phyloP scores from a whole-genome alignment of 2,329 filamentous ascomycete genomes.

The Chrysoporthe cubensis region DNA sequence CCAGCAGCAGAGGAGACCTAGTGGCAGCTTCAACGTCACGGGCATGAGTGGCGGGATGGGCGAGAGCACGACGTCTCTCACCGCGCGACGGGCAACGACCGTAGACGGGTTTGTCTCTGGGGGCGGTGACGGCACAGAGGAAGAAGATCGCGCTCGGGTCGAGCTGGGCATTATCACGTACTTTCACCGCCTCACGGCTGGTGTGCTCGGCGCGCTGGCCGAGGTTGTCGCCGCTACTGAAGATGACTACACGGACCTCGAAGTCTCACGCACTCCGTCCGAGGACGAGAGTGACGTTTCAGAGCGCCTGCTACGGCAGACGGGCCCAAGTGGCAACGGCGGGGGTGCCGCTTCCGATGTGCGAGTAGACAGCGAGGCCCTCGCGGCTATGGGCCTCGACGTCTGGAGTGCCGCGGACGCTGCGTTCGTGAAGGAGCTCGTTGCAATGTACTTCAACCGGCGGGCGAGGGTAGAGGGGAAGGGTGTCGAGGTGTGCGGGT shows the following conservation, averaged over 20 bases:
- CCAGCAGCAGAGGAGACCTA: constrained; percentile 24
- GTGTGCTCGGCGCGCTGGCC: constrained; percentile 64
- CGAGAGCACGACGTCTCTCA: constrained; percentile 52
- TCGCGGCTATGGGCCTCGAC: constrained; percentile 76
- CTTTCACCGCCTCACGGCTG: constrained; percentile 75
- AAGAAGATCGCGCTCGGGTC: constrained; percentile 53
- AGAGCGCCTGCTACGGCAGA: constrained; percentile 24
- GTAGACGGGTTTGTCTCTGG: constrained; percentile 27
- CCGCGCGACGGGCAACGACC: constrained; percentile 38
- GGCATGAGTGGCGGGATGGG: constrained; percentile 40
- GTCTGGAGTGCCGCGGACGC: constrained; percentile 74
- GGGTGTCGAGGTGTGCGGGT: constrained; percentile 74
- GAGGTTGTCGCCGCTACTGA: constrained; percentile 60
- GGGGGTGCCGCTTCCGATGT: constrained; percentile 42
- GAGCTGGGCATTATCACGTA: constrained; percentile 79
- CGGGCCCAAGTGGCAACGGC: constrained; percentile 35
- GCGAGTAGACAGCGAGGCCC: constrained; percentile 64
- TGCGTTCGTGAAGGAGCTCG: constrained; percentile 67
- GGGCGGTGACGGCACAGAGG: constrained; percentile 33
- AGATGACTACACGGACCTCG: constrained; percentile 40
- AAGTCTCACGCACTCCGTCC: constrained; percentile 40
- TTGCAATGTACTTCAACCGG: constrained; percentile 68
- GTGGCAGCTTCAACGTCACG: constrained; percentile 31
- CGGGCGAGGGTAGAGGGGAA: constrained; percentile 67
- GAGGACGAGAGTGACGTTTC: constrained; percentile 35